Evolutionary conservation across 352 stramenopile genomes (phyloP).

Genomic region (Phytopythium oedochilum): DNA sequence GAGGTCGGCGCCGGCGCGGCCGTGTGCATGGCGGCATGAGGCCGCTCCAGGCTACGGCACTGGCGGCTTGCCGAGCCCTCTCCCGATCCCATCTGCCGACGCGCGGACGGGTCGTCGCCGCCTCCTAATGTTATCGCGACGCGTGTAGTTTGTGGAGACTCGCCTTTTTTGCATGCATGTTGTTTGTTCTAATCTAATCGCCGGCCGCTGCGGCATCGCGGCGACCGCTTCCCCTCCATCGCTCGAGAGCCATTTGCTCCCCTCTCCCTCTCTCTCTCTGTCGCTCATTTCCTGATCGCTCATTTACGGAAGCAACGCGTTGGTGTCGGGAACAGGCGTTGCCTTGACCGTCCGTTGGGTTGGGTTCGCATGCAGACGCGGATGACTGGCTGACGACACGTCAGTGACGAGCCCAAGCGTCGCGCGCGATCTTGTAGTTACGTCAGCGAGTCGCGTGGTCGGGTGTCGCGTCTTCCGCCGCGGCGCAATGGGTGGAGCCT

Average conservation of each 20-base stretch:
- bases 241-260: too few species aligned
- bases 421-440: neutral
- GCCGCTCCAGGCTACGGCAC: too few species aligned
- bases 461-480: too few species aligned
- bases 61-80: neutral
- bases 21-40: conserved; percentile 5
- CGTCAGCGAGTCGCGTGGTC: too few species aligned
- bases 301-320: too few species aligned
- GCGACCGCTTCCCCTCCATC: neutral
- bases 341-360: too few species aligned
- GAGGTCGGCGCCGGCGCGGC: conserved; percentile 11
- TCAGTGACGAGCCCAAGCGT: neutral
- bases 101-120: neutral
- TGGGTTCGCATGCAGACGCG: too few species aligned
- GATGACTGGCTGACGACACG: neutral
- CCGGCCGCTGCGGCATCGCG: neutral
- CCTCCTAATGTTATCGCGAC: conserved; percentile 8
- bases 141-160: conserved; percentile 5
- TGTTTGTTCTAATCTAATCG: conserved; percentile 3
- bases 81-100: neutral
- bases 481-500: too few species aligned
- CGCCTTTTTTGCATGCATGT: conserved; percentile 2
- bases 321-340: too few species aligned
- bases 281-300: too few species aligned
- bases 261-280: neutral